Percentiles rank a stretch among this genome's conserved stretches.
Evolutionary conservation across 2,329 filamentous ascomycete species (phyloP).

Genomic region (Cordyceps farinosa): DNA sequence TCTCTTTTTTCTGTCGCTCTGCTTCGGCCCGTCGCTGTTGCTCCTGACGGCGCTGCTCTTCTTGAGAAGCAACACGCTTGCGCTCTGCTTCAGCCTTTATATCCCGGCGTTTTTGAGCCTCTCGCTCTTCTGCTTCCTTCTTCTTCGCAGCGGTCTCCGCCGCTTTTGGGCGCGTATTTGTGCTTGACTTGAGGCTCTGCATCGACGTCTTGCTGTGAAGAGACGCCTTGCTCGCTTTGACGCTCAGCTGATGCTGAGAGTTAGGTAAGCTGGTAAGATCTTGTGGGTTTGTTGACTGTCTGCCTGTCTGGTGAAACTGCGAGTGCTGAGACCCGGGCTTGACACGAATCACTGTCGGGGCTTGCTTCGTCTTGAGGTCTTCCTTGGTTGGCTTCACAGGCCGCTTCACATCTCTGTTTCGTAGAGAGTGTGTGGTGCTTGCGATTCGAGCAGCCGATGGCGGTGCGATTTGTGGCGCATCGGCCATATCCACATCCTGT

Average conservation of each 20-base stretch:
- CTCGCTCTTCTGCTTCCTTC: constrained; percentile 80
- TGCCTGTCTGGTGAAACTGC: constrained; percentile 56
- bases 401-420: constrained; percentile 53
- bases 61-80: constrained; percentile 64
- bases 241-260: constrained; percentile 45
- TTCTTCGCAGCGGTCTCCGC: constrained; percentile 74
- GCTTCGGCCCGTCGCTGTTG: constrained; percentile 57
- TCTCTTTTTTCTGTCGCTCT: constrained; percentile 59
- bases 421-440: constrained; percentile 45
- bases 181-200: constrained; percentile 61
- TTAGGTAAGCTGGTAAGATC: constrained; percentile 35
- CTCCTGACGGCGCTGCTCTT: constrained; percentile 61
- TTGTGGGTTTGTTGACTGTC: constrained; percentile 55
- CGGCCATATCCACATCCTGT: constrained; percentile 53
- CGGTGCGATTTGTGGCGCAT: constrained; percentile 53
- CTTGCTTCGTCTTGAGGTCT: constrained; percentile 58
- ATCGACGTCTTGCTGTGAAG: constrained; percentile 55
- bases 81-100: constrained; percentile 78
- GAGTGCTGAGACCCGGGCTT: constrained; percentile 62
- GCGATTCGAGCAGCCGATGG: constrained; percentile 57
- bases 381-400: constrained; percentile 63
- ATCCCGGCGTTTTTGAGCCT: constrained; percentile 73
- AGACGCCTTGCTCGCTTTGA: constrained; percentile 65
- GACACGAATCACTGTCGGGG: constrained; percentile 67
- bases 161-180: constrained; percentile 64